Conservation (phyloP, 2,329 filamentous ascomycete genomes). For the Endothia cerciana region DNA sequence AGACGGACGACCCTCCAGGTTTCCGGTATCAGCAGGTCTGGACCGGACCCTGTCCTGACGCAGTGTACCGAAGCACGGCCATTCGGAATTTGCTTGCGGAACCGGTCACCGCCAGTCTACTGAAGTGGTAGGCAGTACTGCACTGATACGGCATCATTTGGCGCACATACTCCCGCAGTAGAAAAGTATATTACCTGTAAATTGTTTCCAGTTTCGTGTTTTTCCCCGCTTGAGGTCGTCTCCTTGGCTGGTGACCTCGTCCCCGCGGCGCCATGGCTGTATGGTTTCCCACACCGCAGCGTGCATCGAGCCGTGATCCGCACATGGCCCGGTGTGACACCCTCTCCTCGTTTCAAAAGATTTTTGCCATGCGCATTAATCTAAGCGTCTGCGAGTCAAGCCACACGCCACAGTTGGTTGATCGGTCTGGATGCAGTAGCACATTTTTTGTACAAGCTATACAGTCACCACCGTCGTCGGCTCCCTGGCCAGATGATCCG, state of each 20-base stretch:
- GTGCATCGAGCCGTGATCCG: constrained; percentile 6
- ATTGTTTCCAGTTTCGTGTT: background rate
- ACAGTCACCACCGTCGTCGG: constrained; percentile 5
- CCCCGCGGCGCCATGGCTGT: too few relatives aligned
- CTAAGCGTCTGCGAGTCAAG: background rate
- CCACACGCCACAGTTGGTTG: constrained; percentile 4
- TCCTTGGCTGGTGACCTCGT: background rate
- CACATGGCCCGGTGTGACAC: background rate
- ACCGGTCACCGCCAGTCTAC: background rate
- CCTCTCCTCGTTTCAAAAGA: background rate
- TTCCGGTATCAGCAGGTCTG: background rate
- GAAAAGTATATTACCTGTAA: too few relatives aligned
- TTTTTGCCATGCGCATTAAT: background rate
- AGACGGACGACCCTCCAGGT: background rate
- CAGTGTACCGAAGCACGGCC: background rate
- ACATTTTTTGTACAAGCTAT: background rate
- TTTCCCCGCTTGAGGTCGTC: background rate
- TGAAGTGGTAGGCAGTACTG: too few relatives aligned
- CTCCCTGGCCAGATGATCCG: background rate
- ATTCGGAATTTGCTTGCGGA: background rate
- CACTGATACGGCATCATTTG: too few relatives aligned
- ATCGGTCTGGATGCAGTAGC: background rate
- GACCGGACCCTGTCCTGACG: background rate
- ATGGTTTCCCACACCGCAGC: background rate
- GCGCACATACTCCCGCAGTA: too few relatives aligned